phyloP scores from a whole-genome alignment of 345 rosid species.

The Pugionium dolabratum region DNA sequence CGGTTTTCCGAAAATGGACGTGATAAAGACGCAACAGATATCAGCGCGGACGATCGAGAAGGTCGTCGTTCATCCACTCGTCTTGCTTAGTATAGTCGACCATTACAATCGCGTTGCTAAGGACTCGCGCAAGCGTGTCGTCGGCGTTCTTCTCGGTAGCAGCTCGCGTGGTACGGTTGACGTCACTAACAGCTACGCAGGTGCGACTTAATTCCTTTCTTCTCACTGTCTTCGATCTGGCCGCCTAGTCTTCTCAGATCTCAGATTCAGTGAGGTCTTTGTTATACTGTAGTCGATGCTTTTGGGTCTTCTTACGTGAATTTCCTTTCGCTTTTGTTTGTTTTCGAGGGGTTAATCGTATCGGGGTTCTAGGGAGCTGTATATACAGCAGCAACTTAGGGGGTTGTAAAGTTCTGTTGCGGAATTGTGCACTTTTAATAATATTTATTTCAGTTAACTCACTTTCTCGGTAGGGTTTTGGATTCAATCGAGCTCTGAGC shows the following conservation, averaged over 20 bases:
- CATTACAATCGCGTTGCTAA: constrained; percentile 93
- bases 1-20: constrained; percentile 55
- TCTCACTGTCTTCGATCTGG: neutral
- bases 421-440: neutral
- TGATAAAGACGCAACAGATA: constrained; percentile 88
- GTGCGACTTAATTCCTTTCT: constrained; percentile 37
- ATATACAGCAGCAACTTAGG: constrained; percentile 12
- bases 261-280: constrained; percentile 20
- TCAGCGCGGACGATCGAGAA: constrained; percentile 80
- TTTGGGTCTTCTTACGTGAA: neutral
- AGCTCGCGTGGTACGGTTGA: constrained; percentile 85
- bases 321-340: neutral
- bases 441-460: neutral
- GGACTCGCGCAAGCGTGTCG: constrained; percentile 86
- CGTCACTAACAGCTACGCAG: constrained; percentile 92
- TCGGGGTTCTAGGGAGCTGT: constrained; percentile 1
- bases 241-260: constrained; percentile 20
- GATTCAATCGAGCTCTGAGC: neutral
- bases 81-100: constrained; percentile 92
- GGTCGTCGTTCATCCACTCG: constrained; percentile 92
- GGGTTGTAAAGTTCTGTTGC: neutral
- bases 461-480: constrained; percentile 24
- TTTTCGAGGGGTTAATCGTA: neutral
- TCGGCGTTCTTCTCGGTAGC: constrained; percentile 74
- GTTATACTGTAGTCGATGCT: neutral